These are phyloP conservation scores for Salvia miltiorrhiza DNA, from an alignment of 257 asterid species.

Conservation along the genomic window DNA sequence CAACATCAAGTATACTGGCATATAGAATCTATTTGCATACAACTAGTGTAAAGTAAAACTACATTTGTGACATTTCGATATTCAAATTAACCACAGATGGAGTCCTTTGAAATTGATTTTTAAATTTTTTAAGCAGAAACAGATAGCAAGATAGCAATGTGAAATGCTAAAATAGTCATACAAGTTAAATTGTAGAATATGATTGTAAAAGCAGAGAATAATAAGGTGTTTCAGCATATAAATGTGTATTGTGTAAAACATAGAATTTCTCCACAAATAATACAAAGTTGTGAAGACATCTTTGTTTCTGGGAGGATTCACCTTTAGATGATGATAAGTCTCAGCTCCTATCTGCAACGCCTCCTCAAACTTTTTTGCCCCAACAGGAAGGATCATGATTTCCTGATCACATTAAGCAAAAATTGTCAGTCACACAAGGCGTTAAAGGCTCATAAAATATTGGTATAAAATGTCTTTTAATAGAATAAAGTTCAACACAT, in stretches of 20 bases:
- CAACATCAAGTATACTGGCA: not conserved
- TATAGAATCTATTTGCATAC: not conserved
- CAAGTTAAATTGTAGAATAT: not conserved
- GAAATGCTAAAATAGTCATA: not conserved
- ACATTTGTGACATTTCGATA: not conserved
- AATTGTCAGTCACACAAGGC: slow-evolving; percentile 24
- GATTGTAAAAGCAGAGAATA: not conserved
- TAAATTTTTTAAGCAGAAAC: not conserved
- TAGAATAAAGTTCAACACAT: no score
- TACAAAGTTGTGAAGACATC: not conserved
- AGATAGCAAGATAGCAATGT: slow-evolving; percentile 13
- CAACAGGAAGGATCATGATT: slow-evolving; percentile 87
- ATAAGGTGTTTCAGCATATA: not conserved
- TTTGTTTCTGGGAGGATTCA: slow-evolving; percentile 27
- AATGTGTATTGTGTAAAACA: not conserved
- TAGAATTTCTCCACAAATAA: not conserved
- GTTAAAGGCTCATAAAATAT: slow-evolving; percentile 5
- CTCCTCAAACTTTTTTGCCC: slow-evolving; percentile 86
- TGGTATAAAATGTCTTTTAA: no score
- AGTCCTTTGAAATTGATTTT: not conserved
- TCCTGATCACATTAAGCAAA: slow-evolving; percentile 50
- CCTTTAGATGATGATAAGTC: slow-evolving; percentile 96
- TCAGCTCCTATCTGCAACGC: slow-evolving; percentile 97
- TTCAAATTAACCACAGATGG: slow-evolving; percentile 1
- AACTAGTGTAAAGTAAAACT: slow-evolving; percentile 4